These are phyloP conservation scores for Furculomyces boomerangus DNA, from an alignment of 371 early-diverging fungal species.

Conservation along the genomic window DNA sequence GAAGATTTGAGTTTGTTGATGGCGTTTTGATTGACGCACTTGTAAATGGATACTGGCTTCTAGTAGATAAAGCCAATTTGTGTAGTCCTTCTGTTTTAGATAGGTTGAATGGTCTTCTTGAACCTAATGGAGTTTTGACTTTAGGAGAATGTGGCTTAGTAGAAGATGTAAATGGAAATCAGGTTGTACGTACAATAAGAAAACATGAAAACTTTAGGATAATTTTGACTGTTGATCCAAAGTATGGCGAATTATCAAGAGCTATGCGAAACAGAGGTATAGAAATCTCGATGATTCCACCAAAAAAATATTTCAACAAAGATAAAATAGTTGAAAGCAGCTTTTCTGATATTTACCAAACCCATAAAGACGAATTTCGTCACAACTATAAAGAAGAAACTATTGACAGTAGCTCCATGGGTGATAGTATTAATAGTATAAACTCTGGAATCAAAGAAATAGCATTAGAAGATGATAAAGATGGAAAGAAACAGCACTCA, in stretches of 20 bases:
- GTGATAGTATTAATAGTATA: too few relatives aligned
- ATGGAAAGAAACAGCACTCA: too few relatives aligned
- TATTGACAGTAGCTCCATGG: too few relatives aligned
- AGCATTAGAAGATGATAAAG: too few relatives aligned
- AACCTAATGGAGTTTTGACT: slow-evolving; percentile 72
- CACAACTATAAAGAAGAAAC: too few relatives aligned
- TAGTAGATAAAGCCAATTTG: slow-evolving; percentile 97
- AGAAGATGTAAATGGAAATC: slow-evolving; percentile 9
- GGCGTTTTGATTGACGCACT: slow-evolving; percentile 89
- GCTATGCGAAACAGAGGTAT: slow-evolving; percentile 95
- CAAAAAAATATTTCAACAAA: background rate
- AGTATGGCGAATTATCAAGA: slow-evolving; percentile 80
- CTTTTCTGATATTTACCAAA: background rate
- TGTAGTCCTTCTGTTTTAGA: slow-evolving; percentile 92
- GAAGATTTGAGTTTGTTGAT: slow-evolving; percentile 93
- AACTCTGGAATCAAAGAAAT: too few relatives aligned
- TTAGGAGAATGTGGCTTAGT: slow-evolving; percentile 69
- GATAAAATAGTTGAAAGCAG: background rate
- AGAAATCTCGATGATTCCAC: background rate
- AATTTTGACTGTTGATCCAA: slow-evolving; percentile 96
- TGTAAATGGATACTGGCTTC: slow-evolving; percentile 90
- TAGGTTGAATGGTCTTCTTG: slow-evolving; percentile 84
- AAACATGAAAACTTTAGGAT: slow-evolving; percentile 95
- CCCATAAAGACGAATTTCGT: too few relatives aligned
- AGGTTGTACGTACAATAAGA: slow-evolving; percentile 49